Conservation (phyloP, 768 basidiomycete species). For the Kwoniella dejecticola region DNA sequence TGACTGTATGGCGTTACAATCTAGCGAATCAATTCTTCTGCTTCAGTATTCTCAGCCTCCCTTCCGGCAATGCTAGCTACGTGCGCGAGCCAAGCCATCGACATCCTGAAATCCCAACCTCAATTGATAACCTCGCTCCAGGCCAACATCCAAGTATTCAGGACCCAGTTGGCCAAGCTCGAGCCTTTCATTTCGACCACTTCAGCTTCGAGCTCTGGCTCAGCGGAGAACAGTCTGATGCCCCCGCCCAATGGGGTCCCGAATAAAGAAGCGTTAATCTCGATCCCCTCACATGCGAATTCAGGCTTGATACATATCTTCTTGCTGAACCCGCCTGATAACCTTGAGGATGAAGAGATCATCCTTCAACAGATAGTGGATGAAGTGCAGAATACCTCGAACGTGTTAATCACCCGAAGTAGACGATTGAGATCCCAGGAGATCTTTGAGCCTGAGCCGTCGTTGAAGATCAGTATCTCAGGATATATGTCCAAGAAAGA, state of each 20-base stretch:
- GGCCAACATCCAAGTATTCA: slow-evolving; percentile 76
- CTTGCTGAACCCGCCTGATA: slow-evolving; percentile 56
- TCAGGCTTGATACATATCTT: slow-evolving; percentile 87
- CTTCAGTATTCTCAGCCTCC: slow-evolving; percentile 94
- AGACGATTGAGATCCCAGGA: slow-evolving; percentile 83
- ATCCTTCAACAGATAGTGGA: slow-evolving; percentile 91
- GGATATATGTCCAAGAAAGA: slow-evolving; percentile 84
- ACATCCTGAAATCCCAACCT: slow-evolving; percentile 72
- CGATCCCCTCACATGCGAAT: slow-evolving; percentile 79
- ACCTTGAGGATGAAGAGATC: slow-evolving; percentile 67
- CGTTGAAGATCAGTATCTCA: slow-evolving; percentile 78
- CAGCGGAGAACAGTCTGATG: neutral
- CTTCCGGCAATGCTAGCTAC: slow-evolving; percentile 88
- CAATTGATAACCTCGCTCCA: slow-evolving; percentile 74
- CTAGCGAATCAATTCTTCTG: slow-evolving; percentile 90
- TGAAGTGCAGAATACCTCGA: slow-evolving; percentile 69
- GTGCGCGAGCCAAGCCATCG: slow-evolving; percentile 81
- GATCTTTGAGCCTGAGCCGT: slow-evolving; percentile 74
- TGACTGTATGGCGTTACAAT: neutral
- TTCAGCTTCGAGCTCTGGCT: neutral
- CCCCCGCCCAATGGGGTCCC: neutral
- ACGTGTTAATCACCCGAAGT: slow-evolving; percentile 81
- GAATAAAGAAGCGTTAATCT: slow-evolving; percentile 62
- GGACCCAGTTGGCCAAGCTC: slow-evolving; percentile 76
- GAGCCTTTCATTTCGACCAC: slow-evolving; percentile 56